Conservation (phyloP, 129 eudicot species). For the Ambrosia trifida region DNA sequence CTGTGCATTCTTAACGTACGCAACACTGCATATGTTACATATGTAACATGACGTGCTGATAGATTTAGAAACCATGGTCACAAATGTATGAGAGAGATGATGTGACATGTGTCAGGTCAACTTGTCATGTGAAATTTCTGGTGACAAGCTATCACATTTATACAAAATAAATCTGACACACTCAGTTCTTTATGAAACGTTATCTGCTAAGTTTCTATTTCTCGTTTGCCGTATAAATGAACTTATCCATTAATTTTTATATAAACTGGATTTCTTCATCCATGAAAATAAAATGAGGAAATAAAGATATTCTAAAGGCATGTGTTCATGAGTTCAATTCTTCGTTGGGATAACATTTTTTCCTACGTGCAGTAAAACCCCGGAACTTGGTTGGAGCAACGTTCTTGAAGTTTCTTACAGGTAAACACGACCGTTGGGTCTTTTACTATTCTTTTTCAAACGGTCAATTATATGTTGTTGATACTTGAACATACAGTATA, state of each 20-base stretch:
- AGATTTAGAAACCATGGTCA: too few species aligned
- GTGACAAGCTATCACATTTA: not conserved
- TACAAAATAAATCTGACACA: not conserved
- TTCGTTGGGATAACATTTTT: slow-evolving; percentile 13
- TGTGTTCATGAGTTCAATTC: not conserved
- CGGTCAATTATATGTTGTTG: not conserved
- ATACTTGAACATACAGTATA: not conserved
- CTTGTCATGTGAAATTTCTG: not conserved
- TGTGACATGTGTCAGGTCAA: too few species aligned
- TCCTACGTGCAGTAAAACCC: slow-evolving; percentile 68
- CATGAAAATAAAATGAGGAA: not conserved
- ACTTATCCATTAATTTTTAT: not conserved
- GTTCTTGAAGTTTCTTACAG: slow-evolving; percentile 87
- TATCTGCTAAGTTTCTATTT: not conserved
- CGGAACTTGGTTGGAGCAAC: slow-evolving; percentile 80
- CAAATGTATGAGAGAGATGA: too few species aligned
- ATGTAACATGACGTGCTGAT: too few species aligned
- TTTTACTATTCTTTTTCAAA: slow-evolving; percentile 2
- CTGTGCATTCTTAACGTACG: too few species aligned
- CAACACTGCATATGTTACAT: too few species aligned
- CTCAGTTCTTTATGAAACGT: not conserved
- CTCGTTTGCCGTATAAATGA: slow-evolving; percentile 1
- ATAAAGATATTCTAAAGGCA: not conserved
- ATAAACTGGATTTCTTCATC: not conserved
- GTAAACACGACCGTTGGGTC: slow-evolving; percentile 33